phyloP scores from a whole-genome alignment of 495 filamentous ascomycete genomes.

The Penicillium bialowiezense region DNA sequence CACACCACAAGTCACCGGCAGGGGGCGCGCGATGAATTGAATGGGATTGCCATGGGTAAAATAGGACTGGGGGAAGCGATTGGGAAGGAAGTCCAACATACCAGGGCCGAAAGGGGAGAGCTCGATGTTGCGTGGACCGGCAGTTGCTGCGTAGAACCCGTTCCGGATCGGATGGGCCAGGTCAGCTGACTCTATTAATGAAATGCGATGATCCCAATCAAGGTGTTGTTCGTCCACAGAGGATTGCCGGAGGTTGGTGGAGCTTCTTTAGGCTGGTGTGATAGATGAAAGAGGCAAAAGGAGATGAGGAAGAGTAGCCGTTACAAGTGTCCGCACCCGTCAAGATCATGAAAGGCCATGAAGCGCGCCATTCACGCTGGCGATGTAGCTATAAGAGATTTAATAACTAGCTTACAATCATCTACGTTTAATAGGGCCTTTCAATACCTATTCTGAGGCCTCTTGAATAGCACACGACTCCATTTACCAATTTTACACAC shows the following conservation, averaged over 20 bases:
- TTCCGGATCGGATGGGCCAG: slow-evolving; percentile 5
- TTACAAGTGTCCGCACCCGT: slow-evolving; percentile 11
- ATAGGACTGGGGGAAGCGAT: not conserved
- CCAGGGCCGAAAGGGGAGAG: slow-evolving; percentile 19
- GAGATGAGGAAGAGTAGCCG: slow-evolving; percentile 6
- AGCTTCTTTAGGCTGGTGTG: slow-evolving; percentile 1
- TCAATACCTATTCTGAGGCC: not conserved
- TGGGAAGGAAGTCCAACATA: slow-evolving; percentile 18
- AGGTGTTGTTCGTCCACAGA: not conserved
- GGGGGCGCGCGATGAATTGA: slow-evolving; percentile 1
- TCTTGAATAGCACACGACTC: not conserved
- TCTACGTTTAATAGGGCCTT: not conserved
- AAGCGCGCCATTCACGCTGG: not conserved
- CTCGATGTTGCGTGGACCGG: slow-evolving; percentile 4
- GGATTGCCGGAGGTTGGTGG: not conserved
- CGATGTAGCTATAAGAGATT: not conserved
- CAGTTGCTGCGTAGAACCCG: slow-evolving; percentile 9
- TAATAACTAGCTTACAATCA: not conserved
- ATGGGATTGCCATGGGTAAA: not conserved
- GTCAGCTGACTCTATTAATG: slow-evolving; percentile 6
- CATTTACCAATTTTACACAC: slow-evolving; percentile 5
- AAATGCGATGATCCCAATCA: slow-evolving; percentile 3
- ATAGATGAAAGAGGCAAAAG: slow-evolving; percentile 8
- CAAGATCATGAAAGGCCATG: not conserved
- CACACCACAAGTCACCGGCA: slow-evolving; percentile 1